A percentile compares a stretch with the other conserved stretches of the same genome.
These are phyloP conservation scores for Perilla frutescens DNA, from an alignment of 257 asterid genomes.

Conservation along the genomic window DNA sequence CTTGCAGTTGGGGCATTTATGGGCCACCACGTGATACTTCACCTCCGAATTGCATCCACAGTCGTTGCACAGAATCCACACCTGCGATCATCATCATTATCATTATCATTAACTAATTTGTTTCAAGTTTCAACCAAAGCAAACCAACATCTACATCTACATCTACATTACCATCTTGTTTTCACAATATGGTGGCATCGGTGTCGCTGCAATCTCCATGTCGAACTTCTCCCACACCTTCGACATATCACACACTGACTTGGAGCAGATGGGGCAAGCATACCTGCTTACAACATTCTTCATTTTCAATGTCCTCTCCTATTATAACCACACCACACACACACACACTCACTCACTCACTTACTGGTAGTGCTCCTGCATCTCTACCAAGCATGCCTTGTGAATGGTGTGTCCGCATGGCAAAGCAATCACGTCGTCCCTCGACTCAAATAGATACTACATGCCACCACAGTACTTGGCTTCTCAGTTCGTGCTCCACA, in stretches of 20 bases:
- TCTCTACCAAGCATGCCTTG: constrained; percentile 76
- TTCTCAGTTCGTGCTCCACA: constrained; percentile 3
- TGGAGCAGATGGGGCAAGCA: constrained; percentile 85
- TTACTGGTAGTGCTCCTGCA: constrained; percentile 84
- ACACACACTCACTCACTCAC: neutral
- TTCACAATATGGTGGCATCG: constrained; percentile 70
- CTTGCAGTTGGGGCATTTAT: constrained; percentile 69
- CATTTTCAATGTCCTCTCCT: neutral
- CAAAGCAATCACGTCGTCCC: constrained; percentile 67
- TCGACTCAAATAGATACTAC: constrained; percentile 84
- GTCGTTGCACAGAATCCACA: constrained; percentile 75
- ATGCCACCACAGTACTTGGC: neutral
- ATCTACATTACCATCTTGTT: constrained; percentile 53
- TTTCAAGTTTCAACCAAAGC: too few relatives aligned
- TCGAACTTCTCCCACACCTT: constrained; percentile 87
- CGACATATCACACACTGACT: constrained; percentile 89
- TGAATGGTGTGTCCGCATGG: constrained; percentile 94
- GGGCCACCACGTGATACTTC: constrained; percentile 64
- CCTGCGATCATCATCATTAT: constrained; percentile 40
- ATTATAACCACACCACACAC: too few relatives aligned
- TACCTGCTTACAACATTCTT: constrained; percentile 46
- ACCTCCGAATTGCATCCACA: constrained; percentile 68
- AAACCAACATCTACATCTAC: too few relatives aligned
- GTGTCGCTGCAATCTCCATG: constrained; percentile 84
- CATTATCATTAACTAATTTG: too few relatives aligned